Evolutionary conservation across 192 early-diverging fungal species (phyloP).

Genomic region (Mortierella claussenii): DNA sequence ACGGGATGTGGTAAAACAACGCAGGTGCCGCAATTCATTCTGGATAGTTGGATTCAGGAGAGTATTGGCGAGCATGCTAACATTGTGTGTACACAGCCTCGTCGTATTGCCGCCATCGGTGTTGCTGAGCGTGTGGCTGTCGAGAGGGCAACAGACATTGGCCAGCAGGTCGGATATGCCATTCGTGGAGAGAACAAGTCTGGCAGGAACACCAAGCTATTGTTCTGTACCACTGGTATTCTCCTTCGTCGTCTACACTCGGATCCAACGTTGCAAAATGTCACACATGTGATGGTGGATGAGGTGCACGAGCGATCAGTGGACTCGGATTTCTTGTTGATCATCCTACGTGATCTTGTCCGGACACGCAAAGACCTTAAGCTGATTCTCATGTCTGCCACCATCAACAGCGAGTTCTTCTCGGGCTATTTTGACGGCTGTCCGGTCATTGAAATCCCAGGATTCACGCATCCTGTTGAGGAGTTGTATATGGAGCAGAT

Average conservation of each 20-base stretch:
- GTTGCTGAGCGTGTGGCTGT: slow-evolving; percentile 69
- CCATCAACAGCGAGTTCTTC: slow-evolving; percentile 84
- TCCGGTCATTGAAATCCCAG: slow-evolving; percentile 75
- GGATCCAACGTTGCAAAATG: slow-evolving; percentile 66
- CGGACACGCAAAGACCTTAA: slow-evolving; percentile 67
- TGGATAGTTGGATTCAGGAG: slow-evolving; percentile 73
- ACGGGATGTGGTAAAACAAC: slow-evolving; percentile 80
- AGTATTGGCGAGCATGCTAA: slow-evolving; percentile 47
- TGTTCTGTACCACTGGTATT: slow-evolving; percentile 82
- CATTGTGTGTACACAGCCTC: slow-evolving; percentile 92
- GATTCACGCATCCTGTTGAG: slow-evolving; percentile 79
- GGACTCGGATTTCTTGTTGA: slow-evolving; percentile 86
- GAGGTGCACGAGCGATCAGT: slow-evolving; percentile 88
- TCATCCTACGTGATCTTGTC: slow-evolving; percentile 74
- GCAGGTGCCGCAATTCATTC: slow-evolving; percentile 89
- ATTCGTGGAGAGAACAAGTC: slow-evolving; percentile 75
- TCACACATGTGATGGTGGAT: slow-evolving; percentile 85
- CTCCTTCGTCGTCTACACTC: slow-evolving; percentile 74
- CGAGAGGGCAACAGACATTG: slow-evolving; percentile 62
- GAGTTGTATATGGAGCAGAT: slow-evolving; percentile 64
- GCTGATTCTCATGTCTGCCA: slow-evolving; percentile 94
- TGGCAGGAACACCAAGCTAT: slow-evolving; percentile 67
- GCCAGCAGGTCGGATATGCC: slow-evolving; percentile 61
- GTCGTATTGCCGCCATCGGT: slow-evolving; percentile 79
- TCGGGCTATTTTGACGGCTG: slow-evolving; percentile 78